Conservation (phyloP, 2,329 filamentous ascomycete genomes). For the Fusarium euwallaceae region DNA sequence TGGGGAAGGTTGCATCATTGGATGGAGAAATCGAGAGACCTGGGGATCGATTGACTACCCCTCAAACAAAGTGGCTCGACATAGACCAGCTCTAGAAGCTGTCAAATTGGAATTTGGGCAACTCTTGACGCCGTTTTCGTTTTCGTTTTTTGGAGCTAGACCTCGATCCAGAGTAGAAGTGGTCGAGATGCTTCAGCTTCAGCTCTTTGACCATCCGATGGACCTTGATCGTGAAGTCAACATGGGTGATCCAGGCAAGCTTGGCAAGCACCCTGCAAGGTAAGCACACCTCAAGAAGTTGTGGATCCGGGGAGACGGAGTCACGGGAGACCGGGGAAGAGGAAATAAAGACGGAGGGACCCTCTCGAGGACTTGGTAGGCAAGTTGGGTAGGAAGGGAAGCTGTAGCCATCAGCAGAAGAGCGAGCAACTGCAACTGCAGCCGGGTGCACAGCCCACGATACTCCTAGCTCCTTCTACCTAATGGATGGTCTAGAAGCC, state of each 20-base stretch:
- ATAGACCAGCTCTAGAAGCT: neutral
- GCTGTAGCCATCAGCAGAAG: neutral
- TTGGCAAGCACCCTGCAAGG: constrained; percentile 4
- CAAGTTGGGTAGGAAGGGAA: neutral
- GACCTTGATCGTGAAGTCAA: neutral
- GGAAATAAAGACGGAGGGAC: constrained; percentile 4
- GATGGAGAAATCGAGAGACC: neutral
- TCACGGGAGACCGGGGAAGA: constrained; percentile 3
- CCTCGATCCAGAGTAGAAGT: neutral
- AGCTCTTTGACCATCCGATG: neutral
- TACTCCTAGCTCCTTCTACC: neutral
- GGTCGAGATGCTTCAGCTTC: neutral
- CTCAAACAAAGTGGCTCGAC: neutral
- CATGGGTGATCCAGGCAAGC: constrained; percentile 12
- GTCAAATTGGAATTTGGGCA: neutral
- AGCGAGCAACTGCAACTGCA: constrained; percentile 17
- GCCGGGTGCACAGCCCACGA: neutral
- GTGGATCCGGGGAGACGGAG: constrained; percentile 27
- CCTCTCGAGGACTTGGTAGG: neutral
- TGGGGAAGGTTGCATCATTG: constrained; percentile 27
- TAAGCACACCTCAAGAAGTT: neutral
- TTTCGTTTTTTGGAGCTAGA: neutral
- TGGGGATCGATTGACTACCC: neutral
- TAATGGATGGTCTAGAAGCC: neutral
- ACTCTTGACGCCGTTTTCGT: constrained; percentile 4